Evolutionary conservation across 192 early-diverging fungal species (phyloP), one percentile per base, ranked within the genome.

Genomic region (Phlyctochytrium bullatum): DNA sequence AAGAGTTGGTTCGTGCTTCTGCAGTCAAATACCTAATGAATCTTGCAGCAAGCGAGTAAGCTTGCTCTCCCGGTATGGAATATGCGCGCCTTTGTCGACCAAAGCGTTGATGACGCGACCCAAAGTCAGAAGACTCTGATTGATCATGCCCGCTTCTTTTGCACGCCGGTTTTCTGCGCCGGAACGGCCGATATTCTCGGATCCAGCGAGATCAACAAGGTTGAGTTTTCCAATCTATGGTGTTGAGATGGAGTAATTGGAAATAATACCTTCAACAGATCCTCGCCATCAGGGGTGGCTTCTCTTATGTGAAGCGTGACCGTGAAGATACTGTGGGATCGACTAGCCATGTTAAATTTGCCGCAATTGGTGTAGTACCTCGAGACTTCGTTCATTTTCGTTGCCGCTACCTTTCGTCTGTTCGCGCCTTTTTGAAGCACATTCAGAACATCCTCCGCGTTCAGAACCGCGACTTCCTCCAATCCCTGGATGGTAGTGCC

Each of bases 71-170:
- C 97, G 88, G 67, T 97, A 99, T 0, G 97, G 97, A 60, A 98
- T 84, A 66, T 97, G 93, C 20, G 72, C 61, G 28, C 74, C 70
- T 47, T 76, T 68, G 67, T 95, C 96, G 20, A 93, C 93, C 1
- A 99, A 79, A 0, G 96, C 94, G 36, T 93, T 93, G 51, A 99
- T 99, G 33, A 98, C 97, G 65, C 95, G 92, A 66, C 96, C 97
- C 47, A 99, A 83, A 2, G 95, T 94, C 60, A 96, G 73, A 10
- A 98, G 77, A 33, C 94, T 93, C 69, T 93, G 86, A 71, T 98
- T 98, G 64, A 98, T 96, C 71, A 85, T 86, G 47, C 92, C 91
- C 24, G 93, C 93, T 74, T 98, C 96, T 51, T 88, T 84, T 23
- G 92, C 93, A 20, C 92, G 76, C 23, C 74, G 72, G 53, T 89